phyloP scores from a whole-genome alignment of 1,284 basidiomycete genomes.

The Phylloporus gajari region DNA sequence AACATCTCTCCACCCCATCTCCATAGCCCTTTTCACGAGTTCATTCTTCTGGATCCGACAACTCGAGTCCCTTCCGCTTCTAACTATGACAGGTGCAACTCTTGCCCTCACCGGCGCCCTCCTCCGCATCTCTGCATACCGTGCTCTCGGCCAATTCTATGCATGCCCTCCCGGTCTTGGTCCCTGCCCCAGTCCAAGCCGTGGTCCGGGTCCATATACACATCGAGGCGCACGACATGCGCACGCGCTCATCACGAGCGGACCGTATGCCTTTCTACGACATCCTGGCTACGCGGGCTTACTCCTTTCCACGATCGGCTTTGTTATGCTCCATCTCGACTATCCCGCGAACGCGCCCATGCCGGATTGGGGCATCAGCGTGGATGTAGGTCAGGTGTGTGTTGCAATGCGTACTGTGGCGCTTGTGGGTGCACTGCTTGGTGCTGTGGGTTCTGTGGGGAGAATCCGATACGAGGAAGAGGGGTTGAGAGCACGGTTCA shows the following conservation, averaged over 20 bases:
- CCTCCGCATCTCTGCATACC: constrained; percentile 33
- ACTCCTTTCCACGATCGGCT: constrained; percentile 24
- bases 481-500: constrained; percentile 23
- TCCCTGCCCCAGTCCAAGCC: constrained; percentile 12
- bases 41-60: constrained; percentile 5
- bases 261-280: constrained; percentile 41
- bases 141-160: constrained; percentile 39
- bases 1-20: neutral
- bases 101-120: constrained; percentile 30
- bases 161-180: constrained; percentile 26
- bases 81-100: constrained; percentile 20
- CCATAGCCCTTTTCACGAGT: neutral
- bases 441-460: constrained; percentile 15
- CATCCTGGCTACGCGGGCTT: constrained; percentile 46
- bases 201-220: neutral
- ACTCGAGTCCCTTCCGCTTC: constrained; percentile 2
- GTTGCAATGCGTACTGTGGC: constrained; percentile 18
- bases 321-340: constrained; percentile 19
- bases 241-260: constrained; percentile 42
- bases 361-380: neutral
- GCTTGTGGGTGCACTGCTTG: constrained; percentile 20
- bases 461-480: constrained; percentile 29
- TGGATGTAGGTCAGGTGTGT: neutral
- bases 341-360: neutral
- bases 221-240: constrained; percentile 8